Evolutionary conservation across 768 basidiomycete genomes (phyloP), one percentile per base, ranked within the genome.

Genomic region (Flagelloscypha sp.): DNA sequence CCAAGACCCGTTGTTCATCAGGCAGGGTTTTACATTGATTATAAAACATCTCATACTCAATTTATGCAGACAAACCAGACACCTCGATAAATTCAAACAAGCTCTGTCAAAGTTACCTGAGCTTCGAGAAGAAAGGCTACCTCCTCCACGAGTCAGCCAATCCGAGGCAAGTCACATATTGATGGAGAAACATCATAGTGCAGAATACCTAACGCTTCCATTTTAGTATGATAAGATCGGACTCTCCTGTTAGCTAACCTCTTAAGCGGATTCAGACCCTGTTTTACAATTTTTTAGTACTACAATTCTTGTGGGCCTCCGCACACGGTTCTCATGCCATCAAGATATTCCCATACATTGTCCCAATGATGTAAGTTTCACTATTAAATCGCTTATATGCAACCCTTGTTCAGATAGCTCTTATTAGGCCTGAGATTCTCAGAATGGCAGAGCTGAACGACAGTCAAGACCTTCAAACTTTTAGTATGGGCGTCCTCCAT

Each of bases 361-460:
- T 84, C 33, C 74, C 75, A 9, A 65, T 92, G 56, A 68, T 94
- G 84, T 90, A 42, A n/a, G n/a, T n/a, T n/a, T n/a, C n/a, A n/a
- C n/a, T n/a, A n/a, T n/a, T n/a, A n/a, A n/a, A n/a, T n/a, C n/a
- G n/a, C n/a, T n/a, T n/a, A n/a, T n/a, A n/a, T n/a, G n/a, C n/a
- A n/a, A n/a, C n/a, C n/a, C n/a, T n/a, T n/a, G n/a, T n/a, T n/a
- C n/a, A n/a, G n/a, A n/a, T n/a, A n/a, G n/a, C n/a, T n/a, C n/a
- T n/a, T n/a, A n/a, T n/a, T n/a, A 92, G 88, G 52, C 87, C 87
- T 24, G 86, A 88, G 54, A 82, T 89, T 39, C 70, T 93, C 50
- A 79, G 76, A 42, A 87, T 94, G 82, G 79, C 87, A 37, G 90
- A 94, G 49, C 69, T 93, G 38, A 89, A 82, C 50, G 90, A 94